These are phyloP conservation scores for Magnolia kwangsiensis DNA, from an alignment of 164 flowering plant genomes.

Conservation along the genomic window DNA sequence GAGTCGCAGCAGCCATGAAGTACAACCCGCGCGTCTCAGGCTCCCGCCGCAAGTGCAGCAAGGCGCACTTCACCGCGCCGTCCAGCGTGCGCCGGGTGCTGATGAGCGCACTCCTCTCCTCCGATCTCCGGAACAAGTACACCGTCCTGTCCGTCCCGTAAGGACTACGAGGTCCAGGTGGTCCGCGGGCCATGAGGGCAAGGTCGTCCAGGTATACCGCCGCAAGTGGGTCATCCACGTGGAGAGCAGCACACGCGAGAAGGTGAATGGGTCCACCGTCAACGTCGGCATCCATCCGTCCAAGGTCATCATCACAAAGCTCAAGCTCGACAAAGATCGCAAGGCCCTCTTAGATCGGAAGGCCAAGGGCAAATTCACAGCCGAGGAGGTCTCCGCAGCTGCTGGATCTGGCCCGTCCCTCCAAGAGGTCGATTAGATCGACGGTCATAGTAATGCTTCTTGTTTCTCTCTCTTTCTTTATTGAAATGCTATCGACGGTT, in stretches of 20 bases:
- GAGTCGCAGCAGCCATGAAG: conserved; percentile 5
- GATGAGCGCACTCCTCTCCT: conserved; percentile 27
- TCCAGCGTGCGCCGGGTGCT: conserved; percentile 24
- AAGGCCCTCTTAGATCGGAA: conserved; percentile 31
- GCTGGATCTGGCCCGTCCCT: conserved; percentile 16
- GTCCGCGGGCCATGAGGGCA: conserved; percentile 80
- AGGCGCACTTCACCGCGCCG: conserved; percentile 30
- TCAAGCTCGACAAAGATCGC: conserved; percentile 33
- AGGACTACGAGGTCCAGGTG: conserved; percentile 83
- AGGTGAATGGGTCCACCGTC: conserved; percentile 35
- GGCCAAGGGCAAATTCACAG: conserved; percentile 30
- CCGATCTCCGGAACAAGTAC: conserved; percentile 29
- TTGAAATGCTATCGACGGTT: not conserved
- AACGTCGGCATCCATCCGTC: conserved; percentile 32
- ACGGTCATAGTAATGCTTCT: not conserved
- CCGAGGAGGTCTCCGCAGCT: conserved; percentile 20
- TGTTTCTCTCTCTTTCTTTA: not conserved
- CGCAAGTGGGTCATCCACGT: conserved; percentile 30
- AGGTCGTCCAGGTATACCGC: conserved; percentile 26
- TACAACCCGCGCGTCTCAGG: conserved; percentile 22
- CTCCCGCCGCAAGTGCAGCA: conserved; percentile 26
- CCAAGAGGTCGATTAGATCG: conserved; percentile 18
- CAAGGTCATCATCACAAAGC: conserved; percentile 24
- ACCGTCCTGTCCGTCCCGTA: conserved; percentile 64
- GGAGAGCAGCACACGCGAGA: conserved; percentile 33